phyloP scores from a whole-genome alignment of 176 grass and related monocot species.

The Poa annua region DNA sequence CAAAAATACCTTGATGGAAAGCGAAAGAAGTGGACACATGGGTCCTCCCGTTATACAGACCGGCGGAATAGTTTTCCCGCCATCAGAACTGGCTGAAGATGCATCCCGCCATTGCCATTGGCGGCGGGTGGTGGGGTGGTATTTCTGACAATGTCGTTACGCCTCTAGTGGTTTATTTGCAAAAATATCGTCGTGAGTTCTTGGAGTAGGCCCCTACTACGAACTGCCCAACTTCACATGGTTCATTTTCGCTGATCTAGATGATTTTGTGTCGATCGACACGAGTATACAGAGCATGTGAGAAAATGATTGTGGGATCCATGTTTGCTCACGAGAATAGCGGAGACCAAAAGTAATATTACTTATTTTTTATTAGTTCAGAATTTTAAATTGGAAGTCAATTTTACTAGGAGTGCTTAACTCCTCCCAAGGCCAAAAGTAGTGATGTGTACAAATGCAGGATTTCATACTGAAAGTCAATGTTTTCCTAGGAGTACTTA shows the following conservation, averaged over 20 bases:
- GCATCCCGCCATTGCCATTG: too few relatives aligned
- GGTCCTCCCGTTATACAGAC: too few relatives aligned
- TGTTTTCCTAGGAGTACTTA: neutral
- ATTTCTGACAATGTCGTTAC: too few relatives aligned
- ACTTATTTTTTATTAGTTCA: neutral
- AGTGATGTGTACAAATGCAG: neutral
- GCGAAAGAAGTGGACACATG: too few relatives aligned
- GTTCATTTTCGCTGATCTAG: neutral
- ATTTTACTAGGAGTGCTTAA: too few relatives aligned
- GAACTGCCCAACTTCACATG: neutral
- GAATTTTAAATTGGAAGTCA: neutral
- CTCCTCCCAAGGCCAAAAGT: neutral
- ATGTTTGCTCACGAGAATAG: neutral
- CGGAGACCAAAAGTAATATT: neutral
- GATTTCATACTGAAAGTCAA: neutral
- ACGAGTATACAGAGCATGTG: neutral
- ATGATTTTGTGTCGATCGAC: neutral
- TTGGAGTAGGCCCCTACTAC: too few relatives aligned
- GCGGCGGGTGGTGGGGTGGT: too few relatives aligned
- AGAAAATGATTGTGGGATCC: neutral
- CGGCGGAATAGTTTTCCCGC: too few relatives aligned
- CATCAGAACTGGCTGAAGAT: too few relatives aligned
- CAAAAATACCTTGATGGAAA: too few relatives aligned
- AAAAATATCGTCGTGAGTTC: too few relatives aligned
- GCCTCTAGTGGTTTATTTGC: too few relatives aligned